Base-by-base conservation (phyloP, 306 rosid species). In the Prunus fruticosa region DNA sequence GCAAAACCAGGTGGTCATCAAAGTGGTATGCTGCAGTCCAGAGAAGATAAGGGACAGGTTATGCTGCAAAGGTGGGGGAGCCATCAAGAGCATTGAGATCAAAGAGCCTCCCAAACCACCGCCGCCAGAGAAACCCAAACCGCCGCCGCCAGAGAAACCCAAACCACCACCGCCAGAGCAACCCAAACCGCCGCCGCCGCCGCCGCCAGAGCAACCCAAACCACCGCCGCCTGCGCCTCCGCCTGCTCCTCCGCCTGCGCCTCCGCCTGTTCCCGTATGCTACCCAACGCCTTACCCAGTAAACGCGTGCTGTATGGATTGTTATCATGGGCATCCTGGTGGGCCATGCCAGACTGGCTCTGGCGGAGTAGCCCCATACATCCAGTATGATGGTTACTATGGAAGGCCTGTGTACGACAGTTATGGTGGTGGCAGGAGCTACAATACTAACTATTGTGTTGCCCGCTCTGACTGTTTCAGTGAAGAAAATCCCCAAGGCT, bases 1-100 rank as follows among this genome's bases (percentile, higher is more conserved):
- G 81, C 68, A 79, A 13, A 88, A 86, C 79, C 51, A 8, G 0
- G 96, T 94, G 84, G 3, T 15, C 3, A 88, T 91, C 84, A 90
- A 71, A 32, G 98, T 94, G 67, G 89, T 88, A 0, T 90, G 97
- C 19, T 90, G 96, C 30, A 74, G 78, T 64, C 98, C 97, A 1
- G 98, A 94, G 58, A 94, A 85, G 81, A 84, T 94, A 2, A 80
- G 86, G 69, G 88, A 87, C 67, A 89, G 88, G 72, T 69, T 92
- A 16, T 84, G 89, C 38, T 70, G 28, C 76, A 92, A 90, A 79
- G 91, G 93, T 7, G 84, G 97, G 3, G 83, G 89, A 2, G 57
- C 71, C 7, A 83, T 94, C 50, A 88, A 84, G 76, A 76, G 89
- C 87, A 90, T 94, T 53, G 93, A 90, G 51, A 89, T 94, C 73